phyloP scores from a whole-genome alignment of 768 basidiomycete species.

The Naganishia vaughanmartiniae region DNA sequence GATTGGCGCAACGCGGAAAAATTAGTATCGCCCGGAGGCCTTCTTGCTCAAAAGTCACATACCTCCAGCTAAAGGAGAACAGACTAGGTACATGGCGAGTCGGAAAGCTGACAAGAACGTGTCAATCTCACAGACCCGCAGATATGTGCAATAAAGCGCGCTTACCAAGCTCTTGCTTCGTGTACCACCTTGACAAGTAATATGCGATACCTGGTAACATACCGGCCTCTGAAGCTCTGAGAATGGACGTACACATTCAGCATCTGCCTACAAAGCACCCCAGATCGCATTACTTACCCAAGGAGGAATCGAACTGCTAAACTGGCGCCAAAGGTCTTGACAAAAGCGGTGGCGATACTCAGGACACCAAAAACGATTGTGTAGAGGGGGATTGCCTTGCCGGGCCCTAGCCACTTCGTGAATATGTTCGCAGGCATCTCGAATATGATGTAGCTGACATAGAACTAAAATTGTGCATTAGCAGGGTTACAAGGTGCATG shows the following conservation, averaged over 20 bases:
- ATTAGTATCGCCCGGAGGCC: not conserved
- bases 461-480: constrained; percentile 14
- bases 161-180: constrained; percentile 29
- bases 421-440: constrained; percentile 30
- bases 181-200: constrained; percentile 29
- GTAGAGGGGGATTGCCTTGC: constrained; percentile 27
- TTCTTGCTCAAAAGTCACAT: not conserved
- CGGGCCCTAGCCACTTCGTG: constrained; percentile 30
- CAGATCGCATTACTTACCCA: constrained; percentile 24
- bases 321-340: constrained; percentile 22
- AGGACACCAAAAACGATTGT: constrained; percentile 30
- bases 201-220: constrained; percentile 32
- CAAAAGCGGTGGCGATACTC: constrained; percentile 29
- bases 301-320: constrained; percentile 29
- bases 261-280: too few relatives aligned
- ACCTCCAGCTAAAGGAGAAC: constrained; percentile 31
- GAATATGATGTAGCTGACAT: constrained; percentile 23
- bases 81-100: constrained; percentile 28
- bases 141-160: too few relatives aligned
- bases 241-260: too few relatives aligned
- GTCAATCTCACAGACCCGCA: too few relatives aligned
- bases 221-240: constrained; percentile 26
- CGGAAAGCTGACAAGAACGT: constrained; percentile 18
- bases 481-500: not conserved
- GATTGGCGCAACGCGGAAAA: too few relatives aligned